phyloP scores from a whole-genome alignment of 1,284 basidiomycete species.

The Ceratobasidium papillatum region DNA sequence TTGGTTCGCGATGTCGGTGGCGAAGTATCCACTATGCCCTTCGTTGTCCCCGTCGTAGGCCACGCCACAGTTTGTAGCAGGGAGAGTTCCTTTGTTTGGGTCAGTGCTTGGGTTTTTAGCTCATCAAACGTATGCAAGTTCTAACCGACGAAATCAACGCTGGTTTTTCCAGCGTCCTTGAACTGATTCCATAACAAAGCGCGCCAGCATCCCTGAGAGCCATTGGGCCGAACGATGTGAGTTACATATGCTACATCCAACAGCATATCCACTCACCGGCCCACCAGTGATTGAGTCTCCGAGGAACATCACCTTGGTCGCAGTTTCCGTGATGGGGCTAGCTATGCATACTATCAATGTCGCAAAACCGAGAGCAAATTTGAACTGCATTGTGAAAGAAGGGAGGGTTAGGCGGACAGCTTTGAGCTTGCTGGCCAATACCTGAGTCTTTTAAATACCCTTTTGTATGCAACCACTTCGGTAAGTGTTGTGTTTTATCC shows the following conservation, averaged over 20 bases:
- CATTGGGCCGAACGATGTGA: too few species aligned
- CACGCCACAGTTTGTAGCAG: slow-evolving; percentile 32
- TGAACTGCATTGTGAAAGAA: too few species aligned
- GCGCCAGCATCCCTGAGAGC: slow-evolving; percentile 34
- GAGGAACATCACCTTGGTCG: too few species aligned
- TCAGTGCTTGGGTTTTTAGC: not conserved
- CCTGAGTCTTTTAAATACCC: too few species aligned
- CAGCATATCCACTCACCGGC: not conserved
- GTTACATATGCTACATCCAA: not conserved
- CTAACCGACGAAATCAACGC: slow-evolving; percentile 27
- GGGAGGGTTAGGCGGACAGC: too few species aligned
- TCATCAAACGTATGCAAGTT: not conserved
- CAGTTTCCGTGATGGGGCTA: too few species aligned
- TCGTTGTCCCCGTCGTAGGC: slow-evolving; percentile 38
- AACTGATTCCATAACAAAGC: slow-evolving; percentile 25
- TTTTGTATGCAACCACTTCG: too few species aligned
- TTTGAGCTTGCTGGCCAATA: too few species aligned
- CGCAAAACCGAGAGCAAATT: too few species aligned
- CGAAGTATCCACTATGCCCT: slow-evolving; percentile 32
- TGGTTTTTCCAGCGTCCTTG: slow-evolving; percentile 9
- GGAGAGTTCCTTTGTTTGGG: not conserved
- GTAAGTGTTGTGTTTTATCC: too few species aligned
- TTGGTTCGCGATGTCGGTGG: slow-evolving; percentile 29
- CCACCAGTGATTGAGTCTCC: too few species aligned
- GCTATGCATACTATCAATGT: too few species aligned